Base-by-base conservation (phyloP, 257 asterid species). In the Henckelia pumila region DNA sequence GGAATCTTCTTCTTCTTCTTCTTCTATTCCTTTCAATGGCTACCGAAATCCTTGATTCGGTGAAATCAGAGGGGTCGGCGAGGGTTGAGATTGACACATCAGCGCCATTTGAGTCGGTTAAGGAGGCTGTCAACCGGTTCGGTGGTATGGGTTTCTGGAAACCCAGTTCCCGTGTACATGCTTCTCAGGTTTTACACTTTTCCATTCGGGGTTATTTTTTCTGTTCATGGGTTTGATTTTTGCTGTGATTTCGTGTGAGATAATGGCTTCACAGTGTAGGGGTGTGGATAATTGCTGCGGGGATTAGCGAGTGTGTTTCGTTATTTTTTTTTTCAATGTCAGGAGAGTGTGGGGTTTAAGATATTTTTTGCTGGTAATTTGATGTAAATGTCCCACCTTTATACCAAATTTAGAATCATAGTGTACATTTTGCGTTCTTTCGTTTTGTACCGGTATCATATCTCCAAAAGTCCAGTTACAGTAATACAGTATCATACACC, bases 111-210 rank as follows among this genome's bases (percentile, higher is more conserved):
- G 84, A 73, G 74, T 83, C 84, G 1, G 88, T 83, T 0, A 83
- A 76, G 67, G 84, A 83, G 72, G 85, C 88, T 0, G 82, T 80
- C 5, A 64, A 44, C 22, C 74, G 82, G 13, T 83, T 83, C 59
- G 88, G 85, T 8, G 85, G 85, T 23, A 78, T 83, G 49, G 88
- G 88, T 11, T 83, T 83, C 71, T 83, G 85, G 88, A 78, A 68
- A 71, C 85, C 88, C 70, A 37, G 50, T 28, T 59, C 79, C 29
- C 50, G 50, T 40, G 6, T 40, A 3, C 50, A 40, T 40, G 50
- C 50, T n/a, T 40, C 50, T 40, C 50, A 40, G 50, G 50, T 40
- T 35, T 10, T n/a, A n/a, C n/a, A n/a, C 3, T 35, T 13, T 35
- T 35, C 14, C 3, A 2, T n/a, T n/a, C n/a, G n/a, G n/a, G n/a